These are phyloP conservation scores for Hirschioporus abietinus DNA, from an alignment of 768 basidiomycete species.

Conservation along the genomic window DNA sequence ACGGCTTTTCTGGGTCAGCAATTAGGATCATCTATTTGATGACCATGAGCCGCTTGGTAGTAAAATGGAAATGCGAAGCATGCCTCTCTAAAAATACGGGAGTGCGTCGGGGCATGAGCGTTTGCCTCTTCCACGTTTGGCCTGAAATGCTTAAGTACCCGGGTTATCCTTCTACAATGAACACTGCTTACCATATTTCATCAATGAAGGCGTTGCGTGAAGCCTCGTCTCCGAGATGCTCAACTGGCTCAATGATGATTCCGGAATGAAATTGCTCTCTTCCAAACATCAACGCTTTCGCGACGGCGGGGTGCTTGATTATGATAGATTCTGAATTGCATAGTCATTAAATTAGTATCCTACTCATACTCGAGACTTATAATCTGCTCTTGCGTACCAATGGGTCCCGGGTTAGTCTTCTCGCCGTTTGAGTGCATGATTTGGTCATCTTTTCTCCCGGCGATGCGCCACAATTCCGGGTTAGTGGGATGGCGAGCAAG, in stretches of 20 bases:
- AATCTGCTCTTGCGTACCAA: conserved; percentile 6
- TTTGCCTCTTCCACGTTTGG: conserved; percentile 10
- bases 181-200: neutral
- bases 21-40: conserved; percentile 11
- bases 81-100: conserved; percentile 13
- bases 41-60: neutral
- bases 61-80: neutral
- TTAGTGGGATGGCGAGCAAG: conserved; percentile 5
- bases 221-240: neutral
- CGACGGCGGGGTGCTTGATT: conserved; percentile 7
- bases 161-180: neutral
- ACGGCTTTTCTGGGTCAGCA: conserved; percentile 5
- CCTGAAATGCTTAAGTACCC: neutral
- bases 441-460: conserved; percentile 16
- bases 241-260: conserved; percentile 16
- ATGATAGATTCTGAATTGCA: conserved; percentile 17
- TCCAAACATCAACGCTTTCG: conserved; percentile 16
- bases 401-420: conserved; percentile 13
- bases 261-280: conserved; percentile 14
- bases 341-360: neutral
- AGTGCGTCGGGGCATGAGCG: conserved; percentile 10
- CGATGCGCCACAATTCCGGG: conserved; percentile 9
- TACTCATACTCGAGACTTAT: neutral
- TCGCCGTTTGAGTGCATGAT: conserved; percentile 12
- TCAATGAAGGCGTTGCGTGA: neutral